Base-by-base conservation (phyloP, 345 rosid species). In the Acer negundo region DNA sequence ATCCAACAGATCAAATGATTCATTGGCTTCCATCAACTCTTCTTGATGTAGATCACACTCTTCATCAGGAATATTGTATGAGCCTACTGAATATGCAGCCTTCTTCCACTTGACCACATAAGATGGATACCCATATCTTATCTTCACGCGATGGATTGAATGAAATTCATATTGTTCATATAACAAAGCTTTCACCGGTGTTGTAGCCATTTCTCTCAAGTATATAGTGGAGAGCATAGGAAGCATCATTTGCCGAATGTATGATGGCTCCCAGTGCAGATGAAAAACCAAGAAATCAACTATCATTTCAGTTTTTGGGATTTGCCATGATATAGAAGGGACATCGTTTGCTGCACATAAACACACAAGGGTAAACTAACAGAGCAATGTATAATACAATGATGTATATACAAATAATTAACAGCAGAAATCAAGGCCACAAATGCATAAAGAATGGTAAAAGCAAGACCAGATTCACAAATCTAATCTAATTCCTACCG, bases 151-250 rank as follows among this genome's bases (percentile, higher is more conserved):
- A 78, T 91, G 90, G 85, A 94, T 84, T 6, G 93, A 94, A 83
- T 91, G 88, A 78, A 94, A 94, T 72, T 88, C 92, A 76, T 88
- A 94, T 72, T 91, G 93, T 67, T 84, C 90, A 67, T 80, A 79
- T 20, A 96, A 79, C 85, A 94, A 72, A 17, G 74, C 9, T 38
- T 84, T 83, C n/a, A 58, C 88, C 10, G 80, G 85, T 73, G 80
- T 83, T 53, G 47, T 76, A 42, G 92, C 89, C 80, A 72, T 81
- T 80, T 90, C 93, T 83, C 97, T 86, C 82, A 96, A 81, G 82
- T 89, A 96, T 73, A 89, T 85, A 74, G 97, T 86, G 71, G 98
- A 96, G 77, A 90, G 22, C 99, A 96, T 88, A 9, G 93, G 93
- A 81, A 92, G 80, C 86, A 94, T 84, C 88, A 81, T 88, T 85